These are phyloP conservation scores for Mycothermus thermophilus DNA, from an alignment of 495 filamentous ascomycete species.

Conservation along the genomic window DNA sequence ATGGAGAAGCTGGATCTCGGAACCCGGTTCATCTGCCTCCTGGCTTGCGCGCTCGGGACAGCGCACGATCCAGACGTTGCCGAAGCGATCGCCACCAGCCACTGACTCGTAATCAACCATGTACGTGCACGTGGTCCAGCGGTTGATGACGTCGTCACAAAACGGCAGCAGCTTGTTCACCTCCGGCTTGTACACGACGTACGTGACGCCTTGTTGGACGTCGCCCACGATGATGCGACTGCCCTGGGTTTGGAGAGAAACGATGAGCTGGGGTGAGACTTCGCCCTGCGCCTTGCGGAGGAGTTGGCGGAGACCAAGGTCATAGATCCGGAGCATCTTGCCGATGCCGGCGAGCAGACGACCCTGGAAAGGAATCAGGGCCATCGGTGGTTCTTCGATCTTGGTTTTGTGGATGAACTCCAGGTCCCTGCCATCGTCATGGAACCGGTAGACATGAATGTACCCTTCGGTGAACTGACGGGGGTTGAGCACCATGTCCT, in stretches of 20 bases:
- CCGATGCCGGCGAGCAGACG: slow-evolving; percentile 76
- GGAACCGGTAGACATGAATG: slow-evolving; percentile 87
- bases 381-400: slow-evolving; percentile 75
- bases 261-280: slow-evolving; percentile 68
- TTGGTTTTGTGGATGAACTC: slow-evolving; percentile 96
- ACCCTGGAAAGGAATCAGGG: slow-evolving; percentile 83
- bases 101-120: slow-evolving; percentile 98
- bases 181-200: slow-evolving; percentile 83
- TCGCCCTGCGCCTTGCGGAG: slow-evolving; percentile 80
- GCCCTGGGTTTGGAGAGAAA: slow-evolving; percentile 79
- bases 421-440: slow-evolving; percentile 67
- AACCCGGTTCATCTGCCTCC: slow-evolving; percentile 82
- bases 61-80: slow-evolving; percentile 85
- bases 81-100: slow-evolving; percentile 94
- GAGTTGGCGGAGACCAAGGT: slow-evolving; percentile 79
- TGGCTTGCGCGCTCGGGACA: slow-evolving; percentile 77
- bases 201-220: slow-evolving; percentile 78
- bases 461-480: slow-evolving; percentile 63
- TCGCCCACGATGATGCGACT: slow-evolving; percentile 85
- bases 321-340: slow-evolving; percentile 68
- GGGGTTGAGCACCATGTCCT: slow-evolving; percentile 69
- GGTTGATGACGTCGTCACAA: slow-evolving; percentile 71
- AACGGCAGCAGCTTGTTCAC: slow-evolving; percentile 87
- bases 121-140: slow-evolving; percentile 74
- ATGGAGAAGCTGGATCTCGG: slow-evolving; percentile 76